phyloP scores from a whole-genome alignment of 2,329 filamentous ascomycete species.

The Claviceps sp. region DNA sequence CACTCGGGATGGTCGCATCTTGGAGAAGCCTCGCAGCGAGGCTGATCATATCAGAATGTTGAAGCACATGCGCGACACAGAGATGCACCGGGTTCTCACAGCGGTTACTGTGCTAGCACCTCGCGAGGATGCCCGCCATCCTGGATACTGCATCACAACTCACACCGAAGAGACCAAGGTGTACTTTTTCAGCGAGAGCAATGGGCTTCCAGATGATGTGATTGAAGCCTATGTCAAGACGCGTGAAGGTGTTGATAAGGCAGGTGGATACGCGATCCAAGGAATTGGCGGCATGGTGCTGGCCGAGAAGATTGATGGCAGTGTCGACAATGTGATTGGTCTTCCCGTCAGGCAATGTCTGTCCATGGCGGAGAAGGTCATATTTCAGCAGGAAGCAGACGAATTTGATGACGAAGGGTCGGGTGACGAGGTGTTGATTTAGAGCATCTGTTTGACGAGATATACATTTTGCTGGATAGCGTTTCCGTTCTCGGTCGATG shows the following conservation, averaged over 20 bases:
- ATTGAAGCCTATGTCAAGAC: conserved; percentile 69
- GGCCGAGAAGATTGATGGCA: conserved; percentile 78
- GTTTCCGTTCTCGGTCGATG: not conserved
- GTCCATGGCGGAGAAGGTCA: conserved; percentile 75
- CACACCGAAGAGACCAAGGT: conserved; percentile 86
- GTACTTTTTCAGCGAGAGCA: conserved; percentile 56
- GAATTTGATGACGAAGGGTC: conserved; percentile 36
- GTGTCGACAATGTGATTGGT: conserved; percentile 88
- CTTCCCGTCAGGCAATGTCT: conserved; percentile 69
- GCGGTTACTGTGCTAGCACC: conserved; percentile 76
- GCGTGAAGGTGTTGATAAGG: conserved; percentile 88
- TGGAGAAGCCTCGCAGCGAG: conserved; percentile 83
- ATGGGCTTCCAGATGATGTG: conserved; percentile 60
- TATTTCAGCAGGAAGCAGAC: conserved; percentile 59
- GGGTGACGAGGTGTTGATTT: conserved; percentile 20
- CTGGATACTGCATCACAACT: conserved; percentile 71
- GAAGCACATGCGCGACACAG: conserved; percentile 62
- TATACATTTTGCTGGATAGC: not conserved
- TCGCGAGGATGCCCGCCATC: conserved; percentile 63
- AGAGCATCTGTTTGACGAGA: not conserved
- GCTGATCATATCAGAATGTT: conserved; percentile 76
- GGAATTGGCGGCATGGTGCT: conserved; percentile 75
- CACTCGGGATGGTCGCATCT: conserved; percentile 56
- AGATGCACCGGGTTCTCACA: conserved; percentile 71
- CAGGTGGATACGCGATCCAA: conserved; percentile 89